Percentiles rank a stretch among this genome's conserved stretches.
Evolutionary conservation across 148 eudicot species (phyloP).

Genomic region (Vaccinium darrowii): DNA sequence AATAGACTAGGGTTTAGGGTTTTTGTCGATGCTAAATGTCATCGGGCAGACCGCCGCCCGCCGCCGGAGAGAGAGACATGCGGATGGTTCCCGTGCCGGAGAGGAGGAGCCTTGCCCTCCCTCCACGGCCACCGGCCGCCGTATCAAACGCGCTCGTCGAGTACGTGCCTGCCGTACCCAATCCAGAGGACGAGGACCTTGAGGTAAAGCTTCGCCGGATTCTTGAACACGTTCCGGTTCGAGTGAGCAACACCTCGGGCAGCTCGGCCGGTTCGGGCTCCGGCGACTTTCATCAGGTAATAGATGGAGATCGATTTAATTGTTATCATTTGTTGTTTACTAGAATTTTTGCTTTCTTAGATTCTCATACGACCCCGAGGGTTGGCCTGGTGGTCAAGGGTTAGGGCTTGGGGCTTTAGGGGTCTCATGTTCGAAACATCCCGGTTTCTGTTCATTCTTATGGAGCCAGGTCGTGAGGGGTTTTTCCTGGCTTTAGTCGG

Average conservation of each 20-base stretch:
- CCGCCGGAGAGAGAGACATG: conserved; percentile 47
- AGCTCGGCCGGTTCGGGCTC: conserved; percentile 99
- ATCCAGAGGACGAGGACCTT: conserved; percentile 80
- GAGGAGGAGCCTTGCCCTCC: conserved; percentile 35
- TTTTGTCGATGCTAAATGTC: conserved; percentile 31
- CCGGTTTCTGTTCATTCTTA: background rate
- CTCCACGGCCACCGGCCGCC: conserved; percentile 57
- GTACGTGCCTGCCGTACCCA: conserved; percentile 54
- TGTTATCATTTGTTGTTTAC: background rate
- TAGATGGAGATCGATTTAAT: background rate
- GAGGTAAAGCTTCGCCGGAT: conserved; percentile 92
- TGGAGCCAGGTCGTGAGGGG: background rate
- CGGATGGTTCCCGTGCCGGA: conserved; percentile 56
- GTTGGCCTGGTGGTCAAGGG: background rate
- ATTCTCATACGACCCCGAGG: background rate
- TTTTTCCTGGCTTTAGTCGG: background rate
- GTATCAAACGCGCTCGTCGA: conserved; percentile 67
- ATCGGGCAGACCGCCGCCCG: conserved; percentile 33
- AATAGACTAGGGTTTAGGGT: background rate
- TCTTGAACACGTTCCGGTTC: conserved; percentile 83
- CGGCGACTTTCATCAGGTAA: conserved; percentile 98
- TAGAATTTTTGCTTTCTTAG: background rate
- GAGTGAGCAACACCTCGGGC: conserved; percentile 92
- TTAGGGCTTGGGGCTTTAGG: background rate
- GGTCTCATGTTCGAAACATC: background rate